These are phyloP conservation scores for Sordariomycetes sp. DNA, from an alignment of 2,329 filamentous ascomycete genomes.

Conservation along the genomic window DNA sequence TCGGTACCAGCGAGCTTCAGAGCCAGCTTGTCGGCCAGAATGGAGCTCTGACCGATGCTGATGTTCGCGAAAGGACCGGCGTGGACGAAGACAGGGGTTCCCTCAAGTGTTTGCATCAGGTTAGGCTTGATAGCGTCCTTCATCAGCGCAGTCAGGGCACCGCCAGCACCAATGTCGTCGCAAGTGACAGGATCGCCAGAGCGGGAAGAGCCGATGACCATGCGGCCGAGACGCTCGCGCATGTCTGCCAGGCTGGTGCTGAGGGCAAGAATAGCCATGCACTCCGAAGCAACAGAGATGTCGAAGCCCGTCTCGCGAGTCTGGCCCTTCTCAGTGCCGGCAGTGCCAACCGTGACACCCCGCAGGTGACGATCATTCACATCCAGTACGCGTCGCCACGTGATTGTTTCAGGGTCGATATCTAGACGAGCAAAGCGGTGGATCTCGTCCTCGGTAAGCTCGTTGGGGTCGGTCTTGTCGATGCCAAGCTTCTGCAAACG, in stretches of 20 bases:
- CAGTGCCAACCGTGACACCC: conserved; percentile 79
- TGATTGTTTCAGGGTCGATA: conserved; percentile 94
- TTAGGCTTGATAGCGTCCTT: conserved; percentile 98
- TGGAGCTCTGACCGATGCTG: conserved; percentile 91
- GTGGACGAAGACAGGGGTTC: conserved; percentile 94
- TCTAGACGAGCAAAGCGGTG: conserved; percentile 83
- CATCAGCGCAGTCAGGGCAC: conserved; percentile 89
- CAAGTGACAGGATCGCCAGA: conserved; percentile 87
- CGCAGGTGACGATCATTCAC: conserved; percentile 94
- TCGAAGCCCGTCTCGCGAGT: conserved; percentile 89
- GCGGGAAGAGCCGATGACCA: conserved; percentile 87
- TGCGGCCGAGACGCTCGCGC: conserved; percentile 84
- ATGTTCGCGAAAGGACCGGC: conserved; percentile 98
- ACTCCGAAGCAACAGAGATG: conserved; percentile 94
- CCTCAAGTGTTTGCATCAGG: conserved; percentile 95
- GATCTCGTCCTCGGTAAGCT: conserved; percentile 85
- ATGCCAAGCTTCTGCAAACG: conserved; percentile 94
- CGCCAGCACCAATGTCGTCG: conserved; percentile 88
- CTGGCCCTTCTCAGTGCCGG: conserved; percentile 82
- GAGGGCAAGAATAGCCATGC: conserved; percentile 94
- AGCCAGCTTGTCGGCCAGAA: conserved; percentile 89
- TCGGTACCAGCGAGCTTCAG: conserved; percentile 95
- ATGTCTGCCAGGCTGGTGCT: conserved; percentile 83
- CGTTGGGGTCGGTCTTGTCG: conserved; percentile 85
- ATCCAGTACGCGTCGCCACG: conserved; percentile 91